Evolutionary conservation across 768 basidiomycete genomes (phyloP).

Genomic region (Russula emetica): DNA sequence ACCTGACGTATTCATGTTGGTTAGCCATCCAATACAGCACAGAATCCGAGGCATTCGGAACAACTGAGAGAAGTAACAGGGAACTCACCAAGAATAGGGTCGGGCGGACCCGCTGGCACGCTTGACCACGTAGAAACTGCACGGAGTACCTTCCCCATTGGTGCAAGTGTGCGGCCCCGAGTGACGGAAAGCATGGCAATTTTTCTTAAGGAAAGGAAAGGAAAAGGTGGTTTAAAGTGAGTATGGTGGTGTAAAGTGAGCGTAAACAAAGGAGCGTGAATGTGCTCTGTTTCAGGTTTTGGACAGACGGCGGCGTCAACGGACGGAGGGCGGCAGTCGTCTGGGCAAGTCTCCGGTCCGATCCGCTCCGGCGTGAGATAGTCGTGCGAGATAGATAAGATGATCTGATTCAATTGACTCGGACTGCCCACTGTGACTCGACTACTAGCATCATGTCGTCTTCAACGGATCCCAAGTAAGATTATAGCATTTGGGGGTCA

Average conservation of each 20-base stretch:
- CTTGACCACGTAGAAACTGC: constrained; percentile 72
- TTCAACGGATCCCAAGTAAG: constrained; percentile 20
- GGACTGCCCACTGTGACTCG: not conserved
- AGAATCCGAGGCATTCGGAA: not conserved
- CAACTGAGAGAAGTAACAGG: constrained; percentile 8
- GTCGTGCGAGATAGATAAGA: constrained; percentile 14
- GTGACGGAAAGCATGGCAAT: constrained; percentile 39
- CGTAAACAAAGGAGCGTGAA: constrained; percentile 5
- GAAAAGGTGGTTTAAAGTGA: constrained; percentile 29
- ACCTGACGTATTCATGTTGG: constrained; percentile 41
- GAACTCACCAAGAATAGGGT: constrained; percentile 80
- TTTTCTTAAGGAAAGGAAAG: constrained; percentile 31
- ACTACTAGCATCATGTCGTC: constrained; percentile 19
- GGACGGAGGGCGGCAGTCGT: not conserved
- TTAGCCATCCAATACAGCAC: not conserved
- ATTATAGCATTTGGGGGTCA: not conserved
- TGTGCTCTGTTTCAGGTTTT: constrained; percentile 19
- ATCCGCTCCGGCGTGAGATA: not conserved
- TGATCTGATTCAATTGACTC: too few species aligned
- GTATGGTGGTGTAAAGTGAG: constrained; percentile 26
- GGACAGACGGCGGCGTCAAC: not conserved
- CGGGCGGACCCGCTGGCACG: constrained; percentile 85
- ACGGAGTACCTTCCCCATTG: constrained; percentile 38
- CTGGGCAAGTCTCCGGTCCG: not conserved
- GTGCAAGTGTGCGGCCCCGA: constrained; percentile 48